Base-by-base conservation (phyloP, 1,284 basidiomycete genomes). In the Schizophyllum amplum region DNA sequence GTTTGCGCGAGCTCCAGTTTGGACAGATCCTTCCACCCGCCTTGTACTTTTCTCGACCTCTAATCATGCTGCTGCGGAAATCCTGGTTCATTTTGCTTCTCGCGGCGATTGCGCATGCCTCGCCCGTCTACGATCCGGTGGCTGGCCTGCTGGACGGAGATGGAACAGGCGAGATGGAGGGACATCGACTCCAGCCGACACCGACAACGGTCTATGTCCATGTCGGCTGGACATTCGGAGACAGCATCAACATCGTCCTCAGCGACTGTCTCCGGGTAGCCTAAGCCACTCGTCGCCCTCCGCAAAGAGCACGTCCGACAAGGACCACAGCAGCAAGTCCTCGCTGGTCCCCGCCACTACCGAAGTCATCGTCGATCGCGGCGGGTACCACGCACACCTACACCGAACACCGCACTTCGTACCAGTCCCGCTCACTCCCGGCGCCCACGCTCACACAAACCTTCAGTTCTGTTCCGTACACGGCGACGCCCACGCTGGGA, bases 401-500 rank as follows among this genome's bases (percentile, higher is more conserved):
- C 33, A 42, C 33, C 33, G 33, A 42, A 13, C 17, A 42, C 33
- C 33, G 17, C 33, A 42, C 33, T 13, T 42, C 33, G 33, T 42
- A 42, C 33, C 33, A 17, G 17, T 42, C 33, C 33, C 33, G 17
- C 33, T 42, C 33, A 42, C 33, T 42, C 17, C 33, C 13, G 33
- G 33, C 33, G 33, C 33, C 33, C 33, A 13, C 51, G 53, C 33
- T 42, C 33, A 42, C 33, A 42, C 26, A 53, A 11, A 48, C 59
- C 47, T 53, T 58, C 21, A 56, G 49, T 26, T 46, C 23, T 47
- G 47, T 56, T 46, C 52, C 59, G 24, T 33, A 57, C 26, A 58
- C 63, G 17, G 13, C 47, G 20, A 52, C 58, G 22, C 56, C 50
- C 42, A 42, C 33, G 33, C 11, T n/a, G 17, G 33, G 33, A 42